A percentile compares a stretch with the other conserved stretches of the same genome.
Conservation (phyloP, 345 rosid species). For the Dipteronia dyeriana region DNA sequence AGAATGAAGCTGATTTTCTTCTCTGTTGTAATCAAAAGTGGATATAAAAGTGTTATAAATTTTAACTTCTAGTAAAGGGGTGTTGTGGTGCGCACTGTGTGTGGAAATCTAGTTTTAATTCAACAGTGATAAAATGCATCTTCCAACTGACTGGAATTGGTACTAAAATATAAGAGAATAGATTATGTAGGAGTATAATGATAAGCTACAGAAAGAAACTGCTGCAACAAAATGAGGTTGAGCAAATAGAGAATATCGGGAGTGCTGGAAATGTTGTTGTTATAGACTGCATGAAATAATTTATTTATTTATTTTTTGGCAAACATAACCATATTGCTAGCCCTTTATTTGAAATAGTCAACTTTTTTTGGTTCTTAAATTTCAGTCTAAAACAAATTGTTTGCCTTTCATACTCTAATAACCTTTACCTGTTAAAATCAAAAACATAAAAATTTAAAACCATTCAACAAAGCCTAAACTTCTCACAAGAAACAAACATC, state of each 20-base stretch:
- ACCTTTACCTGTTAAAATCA: not conserved
- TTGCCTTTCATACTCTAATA: not conserved
- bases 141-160: not conserved
- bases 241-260: not conserved
- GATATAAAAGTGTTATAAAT: not conserved
- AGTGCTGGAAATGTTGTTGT: not conserved
- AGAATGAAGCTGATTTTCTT: not conserved
- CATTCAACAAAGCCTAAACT: not conserved
- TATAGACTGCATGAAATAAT: too few species aligned
- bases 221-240: not conserved
- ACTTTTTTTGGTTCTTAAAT: not conserved
- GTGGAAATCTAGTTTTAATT: not conserved
- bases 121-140: not conserved
- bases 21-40: not conserved
- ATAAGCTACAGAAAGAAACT: not conserved
- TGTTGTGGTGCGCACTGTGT: not conserved
- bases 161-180: not conserved
- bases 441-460: not conserved
- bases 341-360: not conserved
- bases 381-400: not conserved
- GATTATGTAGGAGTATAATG: not conserved
- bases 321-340: not conserved
- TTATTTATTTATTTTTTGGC: not conserved
- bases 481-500: not conserved
- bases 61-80: not conserved